Evolutionary conservation across 129 eudicot species (phyloP).

Genomic region (Pittosporum tobira): DNA sequence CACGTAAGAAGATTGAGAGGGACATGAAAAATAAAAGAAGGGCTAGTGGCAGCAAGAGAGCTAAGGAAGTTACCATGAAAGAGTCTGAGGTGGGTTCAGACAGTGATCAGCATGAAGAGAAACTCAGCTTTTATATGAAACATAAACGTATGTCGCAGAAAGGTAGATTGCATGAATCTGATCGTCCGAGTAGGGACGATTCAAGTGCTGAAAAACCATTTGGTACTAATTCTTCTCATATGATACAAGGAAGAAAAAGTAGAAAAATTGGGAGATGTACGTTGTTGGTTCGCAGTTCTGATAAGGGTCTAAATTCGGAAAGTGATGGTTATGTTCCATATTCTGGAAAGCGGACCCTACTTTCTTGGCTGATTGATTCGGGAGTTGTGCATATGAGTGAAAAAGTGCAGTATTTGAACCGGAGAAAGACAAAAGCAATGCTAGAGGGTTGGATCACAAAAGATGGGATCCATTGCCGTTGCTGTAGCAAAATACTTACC

Average conservation of each 20-base stretch:
- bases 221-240: slow-evolving; percentile 25
- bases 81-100: slow-evolving; percentile 30
- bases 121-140: slow-evolving; percentile 31
- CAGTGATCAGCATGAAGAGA: slow-evolving; percentile 34
- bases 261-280: slow-evolving; percentile 67
- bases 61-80: slow-evolving; percentile 28
- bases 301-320: slow-evolving; percentile 48
- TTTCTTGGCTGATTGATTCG: slow-evolving; percentile 80
- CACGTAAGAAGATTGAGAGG: slow-evolving; percentile 74
- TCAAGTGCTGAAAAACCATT: slow-evolving; percentile 25
- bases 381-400: slow-evolving; percentile 55
- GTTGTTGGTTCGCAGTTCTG: slow-evolving; percentile 54
- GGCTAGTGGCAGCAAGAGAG: slow-evolving; percentile 26
- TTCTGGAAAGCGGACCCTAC: slow-evolving; percentile 65
- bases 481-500: slow-evolving; percentile 78
- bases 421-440: slow-evolving; percentile 60
- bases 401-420: slow-evolving; percentile 80
- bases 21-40: slow-evolving; percentile 72
- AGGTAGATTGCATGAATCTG: slow-evolving; percentile 28
- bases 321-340: slow-evolving; percentile 59
- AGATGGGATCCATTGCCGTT: slow-evolving; percentile 91
- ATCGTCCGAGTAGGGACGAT: slow-evolving; percentile 35
- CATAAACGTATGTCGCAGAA: slow-evolving; percentile 33
- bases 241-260: slow-evolving; percentile 52
- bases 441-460: slow-evolving; percentile 93